Conservation (phyloP, 2,329 filamentous ascomycete genomes). For the Botrytis hyacinthi region DNA sequence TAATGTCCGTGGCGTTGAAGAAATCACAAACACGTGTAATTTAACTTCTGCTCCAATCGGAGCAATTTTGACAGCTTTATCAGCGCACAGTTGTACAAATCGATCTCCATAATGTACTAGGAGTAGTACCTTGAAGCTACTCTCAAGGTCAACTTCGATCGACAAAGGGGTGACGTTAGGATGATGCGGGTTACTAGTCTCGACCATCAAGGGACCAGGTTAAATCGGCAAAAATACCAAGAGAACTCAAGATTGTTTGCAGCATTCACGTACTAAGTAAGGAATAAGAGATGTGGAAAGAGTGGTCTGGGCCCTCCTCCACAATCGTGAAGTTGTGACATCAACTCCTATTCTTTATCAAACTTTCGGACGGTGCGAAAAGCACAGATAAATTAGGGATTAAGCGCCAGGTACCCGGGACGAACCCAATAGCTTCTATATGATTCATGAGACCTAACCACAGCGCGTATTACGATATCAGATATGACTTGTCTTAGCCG, state of each 20-base stretch:
- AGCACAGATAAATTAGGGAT: constrained; percentile 6
- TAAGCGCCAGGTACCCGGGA: constrained; percentile 22
- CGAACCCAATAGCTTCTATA: background rate
- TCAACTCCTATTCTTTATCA: background rate
- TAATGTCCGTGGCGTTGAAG: constrained; percentile 15
- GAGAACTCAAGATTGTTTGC: background rate
- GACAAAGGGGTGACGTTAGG: background rate
- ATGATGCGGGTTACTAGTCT: background rate
- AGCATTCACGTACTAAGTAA: background rate
- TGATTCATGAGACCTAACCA: constrained; percentile 7
- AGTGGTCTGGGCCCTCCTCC: constrained; percentile 9
- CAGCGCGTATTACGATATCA: constrained; percentile 10
- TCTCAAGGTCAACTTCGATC: background rate
- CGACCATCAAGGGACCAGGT: background rate
- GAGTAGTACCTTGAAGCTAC: background rate
- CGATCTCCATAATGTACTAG: constrained; percentile 9
- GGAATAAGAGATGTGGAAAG: background rate
- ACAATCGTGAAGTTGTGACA: constrained; percentile 1
- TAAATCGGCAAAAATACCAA: constrained; percentile 4
- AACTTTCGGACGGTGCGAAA: background rate
- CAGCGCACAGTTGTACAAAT: constrained; percentile 11
- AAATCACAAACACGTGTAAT: constrained; percentile 18
- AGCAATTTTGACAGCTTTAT: constrained; percentile 13
- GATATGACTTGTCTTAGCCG: constrained; percentile 4
- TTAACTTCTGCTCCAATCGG: constrained; percentile 15